Evolutionary conservation across 805 yeast species (phyloP), one percentile per base, ranked within the genome.

Genomic region (Saturnispora ahearnii): DNA sequence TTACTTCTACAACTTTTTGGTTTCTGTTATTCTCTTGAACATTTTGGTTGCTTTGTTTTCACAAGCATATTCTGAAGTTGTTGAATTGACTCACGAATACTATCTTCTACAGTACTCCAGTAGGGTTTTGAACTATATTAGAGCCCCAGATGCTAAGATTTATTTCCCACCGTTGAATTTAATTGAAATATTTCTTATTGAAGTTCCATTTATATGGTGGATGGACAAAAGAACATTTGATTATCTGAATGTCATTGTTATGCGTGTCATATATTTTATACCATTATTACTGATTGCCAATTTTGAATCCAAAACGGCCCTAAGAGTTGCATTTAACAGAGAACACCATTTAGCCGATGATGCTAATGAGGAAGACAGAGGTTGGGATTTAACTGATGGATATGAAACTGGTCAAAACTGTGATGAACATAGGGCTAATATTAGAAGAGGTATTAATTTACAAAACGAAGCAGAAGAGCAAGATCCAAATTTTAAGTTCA

Each of bases 141-240:
- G 96, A 57, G 96, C 96, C 0, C 96, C 96, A 0, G 96, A 88
- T 67, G 82, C 80, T 51, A 80, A 84, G 60, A 84, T 87, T 38
- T 88, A 79, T 62, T 89, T 87, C 26, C 91, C 96, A 4, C 96
- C 96, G 4, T 73, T 87, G 55, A 88, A 88, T 62, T 63, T 88
- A 56, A 66, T 88, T 48, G 96, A 88, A 64, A 45, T 82, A 1
- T 44, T 77, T 7, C 57, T 81, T 4, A 61, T 74, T 29, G 80
- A 79, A 29, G 21, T 76, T 13, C 73, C 73, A 49, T 58, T 72
- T 48, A 62, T 61, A 41, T 71, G 69, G 63, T 64, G 70, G 63
- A 52, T 70, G 55, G 45, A 60, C 46, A 56, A 56, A 46, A 37
- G 48, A 32, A 57, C 63, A n/a, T 73, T 65, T 42, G 58, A 58